Evolutionary conservation across 1,284 basidiomycete species (phyloP).

Genomic region (Rhodotorula sp.): DNA sequence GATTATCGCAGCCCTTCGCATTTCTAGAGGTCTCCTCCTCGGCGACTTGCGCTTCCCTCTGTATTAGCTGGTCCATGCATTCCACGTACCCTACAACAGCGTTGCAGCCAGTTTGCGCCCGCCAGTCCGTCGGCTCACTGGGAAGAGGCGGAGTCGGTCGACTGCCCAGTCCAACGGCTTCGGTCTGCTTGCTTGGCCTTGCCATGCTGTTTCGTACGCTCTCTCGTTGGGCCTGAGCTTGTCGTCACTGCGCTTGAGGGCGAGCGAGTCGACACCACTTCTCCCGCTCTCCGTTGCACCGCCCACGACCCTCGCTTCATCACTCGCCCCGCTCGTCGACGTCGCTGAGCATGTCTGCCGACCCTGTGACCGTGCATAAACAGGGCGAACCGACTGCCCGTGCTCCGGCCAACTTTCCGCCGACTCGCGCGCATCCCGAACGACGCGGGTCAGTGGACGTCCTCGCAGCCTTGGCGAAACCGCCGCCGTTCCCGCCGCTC

Average conservation of each 20-base stretch:
- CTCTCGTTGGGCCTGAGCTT: not conserved
- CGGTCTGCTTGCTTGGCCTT: not conserved
- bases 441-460: not conserved
- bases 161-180: not conserved
- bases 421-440: not conserved
- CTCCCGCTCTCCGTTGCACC: not conserved
- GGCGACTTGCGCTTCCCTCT: no score
- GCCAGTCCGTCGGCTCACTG: no score
- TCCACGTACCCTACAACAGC: no score
- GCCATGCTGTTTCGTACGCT: not conserved
- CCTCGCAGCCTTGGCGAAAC: not conserved
- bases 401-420: not conserved
- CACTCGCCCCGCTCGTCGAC: not conserved
- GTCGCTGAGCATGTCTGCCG: not conserved
- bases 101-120: no score
- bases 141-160: no score
- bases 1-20: not conserved
- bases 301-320: no score
- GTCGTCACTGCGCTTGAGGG: not conserved
- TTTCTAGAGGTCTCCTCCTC: no score
- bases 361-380: not conserved
- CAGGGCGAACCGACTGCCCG: not conserved
- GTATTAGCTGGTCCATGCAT: no score
- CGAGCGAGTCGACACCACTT: not conserved
- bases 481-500: slow-evolving; percentile 31